These are phyloP conservation scores for Leucogyrophana mollusca DNA, from an alignment of 768 basidiomycete species.

Conservation along the genomic window DNA sequence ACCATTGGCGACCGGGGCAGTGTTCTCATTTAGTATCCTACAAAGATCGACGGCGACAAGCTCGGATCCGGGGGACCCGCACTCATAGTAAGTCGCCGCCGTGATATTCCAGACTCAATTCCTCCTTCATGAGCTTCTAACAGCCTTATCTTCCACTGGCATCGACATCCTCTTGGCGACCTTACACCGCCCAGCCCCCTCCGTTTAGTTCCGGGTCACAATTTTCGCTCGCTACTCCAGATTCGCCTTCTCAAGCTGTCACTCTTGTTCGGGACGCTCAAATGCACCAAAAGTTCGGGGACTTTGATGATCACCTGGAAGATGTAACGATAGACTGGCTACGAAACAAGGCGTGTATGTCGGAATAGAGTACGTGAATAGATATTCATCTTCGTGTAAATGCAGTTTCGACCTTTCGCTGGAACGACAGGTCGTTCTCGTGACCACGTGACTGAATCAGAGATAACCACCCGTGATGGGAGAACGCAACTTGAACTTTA, in stretches of 20 bases:
- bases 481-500: neutral
- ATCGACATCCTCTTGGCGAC: conserved; percentile 45
- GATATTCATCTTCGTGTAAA: neutral
- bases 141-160: conserved; percentile 53
- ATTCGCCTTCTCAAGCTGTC: conserved; percentile 47
- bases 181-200: conserved; percentile 31
- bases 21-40: conserved; percentile 7
- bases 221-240: conserved; percentile 46
- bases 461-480: no score
- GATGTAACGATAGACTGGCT: conserved; percentile 59
- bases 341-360: conserved; percentile 34
- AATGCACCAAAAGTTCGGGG: conserved; percentile 62
- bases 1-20: neutral
- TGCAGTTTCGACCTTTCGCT: no score
- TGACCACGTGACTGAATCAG: no score
- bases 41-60: conserved; percentile 60
- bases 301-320: conserved; percentile 84
- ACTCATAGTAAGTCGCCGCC: conserved; percentile 48
- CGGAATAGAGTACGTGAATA: conserved; percentile 2
- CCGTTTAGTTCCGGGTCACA: conserved; percentile 46
- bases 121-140: conserved; percentile 1
- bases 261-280: conserved; percentile 47
- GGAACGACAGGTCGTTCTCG: no score
- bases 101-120: neutral
- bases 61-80: conserved; percentile 53